These are phyloP conservation scores for Acer campestre DNA, from an alignment of 345 rosid genomes.

Conservation along the genomic window DNA sequence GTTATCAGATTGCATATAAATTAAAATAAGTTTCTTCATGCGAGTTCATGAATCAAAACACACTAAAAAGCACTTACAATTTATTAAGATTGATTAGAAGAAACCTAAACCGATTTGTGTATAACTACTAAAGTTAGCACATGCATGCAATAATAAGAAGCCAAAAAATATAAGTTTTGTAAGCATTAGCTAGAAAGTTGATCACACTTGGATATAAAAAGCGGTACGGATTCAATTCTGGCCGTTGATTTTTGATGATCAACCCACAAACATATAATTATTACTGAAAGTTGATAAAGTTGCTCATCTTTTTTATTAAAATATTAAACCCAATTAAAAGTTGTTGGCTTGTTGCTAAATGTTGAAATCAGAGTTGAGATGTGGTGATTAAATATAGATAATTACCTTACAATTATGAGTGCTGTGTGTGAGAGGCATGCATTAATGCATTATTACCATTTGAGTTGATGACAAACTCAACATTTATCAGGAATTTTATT, in stretches of 20 bases:
- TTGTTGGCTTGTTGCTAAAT: not conserved
- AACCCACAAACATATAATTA: not conserved
- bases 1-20: conserved; percentile 20
- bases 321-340: not conserved
- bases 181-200: conserved; percentile 1
- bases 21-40: conserved; percentile 6
- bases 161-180: not conserved
- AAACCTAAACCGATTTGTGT: conserved; percentile 7
- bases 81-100: not conserved
- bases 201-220: not conserved
- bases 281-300: not conserved
- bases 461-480: not conserved
- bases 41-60: conserved; percentile 12
- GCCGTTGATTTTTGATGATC: not conserved
- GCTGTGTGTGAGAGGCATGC: not conserved
- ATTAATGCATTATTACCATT: not conserved
- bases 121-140: not conserved
- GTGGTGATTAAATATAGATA: not conserved
- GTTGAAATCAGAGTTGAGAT: not conserved
- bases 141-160: not conserved
- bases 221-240: not conserved
- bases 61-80: not conserved
- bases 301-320: not conserved
- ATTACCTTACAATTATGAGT: not conserved
- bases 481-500: not conserved